Base-by-base conservation (phyloP, 2,329 filamentous ascomycete genomes). In the Xylariales sp. region DNA sequence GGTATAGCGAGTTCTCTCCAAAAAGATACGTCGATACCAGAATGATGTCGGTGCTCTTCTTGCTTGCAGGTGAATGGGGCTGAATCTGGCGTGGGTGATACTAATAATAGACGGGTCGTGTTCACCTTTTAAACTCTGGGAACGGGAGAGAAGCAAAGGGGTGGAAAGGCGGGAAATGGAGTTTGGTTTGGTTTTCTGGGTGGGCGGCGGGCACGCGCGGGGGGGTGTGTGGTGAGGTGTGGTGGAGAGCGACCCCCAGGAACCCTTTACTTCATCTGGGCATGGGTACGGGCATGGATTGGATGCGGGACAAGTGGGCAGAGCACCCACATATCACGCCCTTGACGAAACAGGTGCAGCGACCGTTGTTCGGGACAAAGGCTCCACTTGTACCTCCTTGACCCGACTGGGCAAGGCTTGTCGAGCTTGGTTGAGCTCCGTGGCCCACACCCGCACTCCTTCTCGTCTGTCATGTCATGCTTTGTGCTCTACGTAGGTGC, bases 61-160 rank as follows among this genome's bases (percentile, higher is more conserved):
- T n/a, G n/a, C 51, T 53, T 62, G 59, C 57, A 60, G 55, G 56
- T 52, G 55, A 53, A 62, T 67, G 67, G 66, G 67, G 68, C 65
- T 69, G 66, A 65, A 69, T 65, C 65, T 67, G 64, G 63, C 60
- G 63, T 65, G 60, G 62, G 59, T 64, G 66, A 54, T 71, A 63
- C 68, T 70, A 72, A 70, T 68, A 67, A 70, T 71, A 72, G 68
- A 66, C 48, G 52, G 59, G 64, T 66, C 59, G 61, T 67, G 65
- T 63, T 65, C 60, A 62, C 55, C 43, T 53, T 44, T 50, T 48
- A 40, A 32, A 43, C 48, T 47, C 47, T 47, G 51, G 52, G 44
- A 48, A 44, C 46, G 48, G 48, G 33, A 42, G 45, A 49, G 47
- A 46, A 21, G 15, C 8, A 11, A 28, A 31, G 27, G 17, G 17